Evolutionary conservation across 176 grass and related monocot species (phyloP).

Genomic region (Puya raimondii): DNA sequence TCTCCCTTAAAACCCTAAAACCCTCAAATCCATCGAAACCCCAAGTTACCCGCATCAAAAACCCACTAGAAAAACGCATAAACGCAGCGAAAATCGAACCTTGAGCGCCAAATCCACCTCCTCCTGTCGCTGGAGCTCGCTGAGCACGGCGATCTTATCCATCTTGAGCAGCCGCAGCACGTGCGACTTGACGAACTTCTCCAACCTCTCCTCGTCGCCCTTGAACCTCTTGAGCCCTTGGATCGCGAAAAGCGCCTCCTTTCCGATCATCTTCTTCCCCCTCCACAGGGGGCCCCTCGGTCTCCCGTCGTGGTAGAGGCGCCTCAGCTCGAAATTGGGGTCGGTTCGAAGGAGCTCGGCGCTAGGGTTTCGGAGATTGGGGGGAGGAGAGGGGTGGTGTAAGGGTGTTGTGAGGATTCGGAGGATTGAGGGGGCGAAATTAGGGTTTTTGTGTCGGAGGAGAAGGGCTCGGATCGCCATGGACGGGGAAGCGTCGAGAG

Average conservation of each 20-base stretch:
- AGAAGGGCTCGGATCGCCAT: constrained; percentile 30
- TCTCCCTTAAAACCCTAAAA: background rate
- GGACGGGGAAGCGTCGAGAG: background rate
- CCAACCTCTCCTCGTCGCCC: constrained; percentile 64
- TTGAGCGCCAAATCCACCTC: constrained; percentile 80
- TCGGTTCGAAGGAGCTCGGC: background rate
- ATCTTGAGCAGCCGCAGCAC: constrained; percentile 78
- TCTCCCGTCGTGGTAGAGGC: constrained; percentile 62
- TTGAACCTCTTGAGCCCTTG: constrained; percentile 89
- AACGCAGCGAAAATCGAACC: constrained; percentile 15
- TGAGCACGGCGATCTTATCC: constrained; percentile 77
- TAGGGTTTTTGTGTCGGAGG: background rate
- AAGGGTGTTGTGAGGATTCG: background rate
- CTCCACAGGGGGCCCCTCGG: constrained; percentile 89
- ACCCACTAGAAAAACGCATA: background rate
- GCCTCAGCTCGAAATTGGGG: constrained; percentile 12
- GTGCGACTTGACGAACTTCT: constrained; percentile 50
- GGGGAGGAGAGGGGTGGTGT: background rate
- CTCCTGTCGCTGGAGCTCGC: constrained; percentile 75
- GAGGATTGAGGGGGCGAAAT: constrained; percentile 6
- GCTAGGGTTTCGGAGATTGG: background rate
- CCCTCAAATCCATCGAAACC: background rate
- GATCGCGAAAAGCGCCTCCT: constrained; percentile 79
- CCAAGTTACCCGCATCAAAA: background rate
- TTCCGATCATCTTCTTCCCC: constrained; percentile 95